Evolutionary conservation across 805 yeast species (phyloP).

Genomic region (Ogataea pilisensis): DNA sequence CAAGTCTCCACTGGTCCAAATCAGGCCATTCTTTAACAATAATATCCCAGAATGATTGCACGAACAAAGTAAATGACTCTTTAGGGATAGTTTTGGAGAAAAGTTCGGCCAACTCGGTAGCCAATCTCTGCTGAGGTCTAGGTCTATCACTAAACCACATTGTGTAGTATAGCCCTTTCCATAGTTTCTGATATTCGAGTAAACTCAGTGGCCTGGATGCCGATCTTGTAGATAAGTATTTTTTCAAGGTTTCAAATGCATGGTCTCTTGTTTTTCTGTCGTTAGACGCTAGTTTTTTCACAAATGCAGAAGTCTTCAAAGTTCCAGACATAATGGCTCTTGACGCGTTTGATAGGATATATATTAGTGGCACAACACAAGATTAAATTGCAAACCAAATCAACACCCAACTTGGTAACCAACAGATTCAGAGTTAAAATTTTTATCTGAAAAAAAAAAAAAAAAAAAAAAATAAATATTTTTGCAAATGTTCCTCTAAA

Average conservation of each 20-base stretch:
- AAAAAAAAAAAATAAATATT: too few relatives aligned
- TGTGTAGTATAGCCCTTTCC: constrained; percentile 94
- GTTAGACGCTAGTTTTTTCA: constrained; percentile 81
- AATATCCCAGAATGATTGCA: constrained; percentile 76
- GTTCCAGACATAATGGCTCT: constrained; percentile 4
- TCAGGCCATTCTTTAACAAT: constrained; percentile 77
- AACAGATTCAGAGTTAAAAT: too few relatives aligned
- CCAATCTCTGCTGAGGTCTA: constrained; percentile 82
- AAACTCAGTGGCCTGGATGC: constrained; percentile 39
- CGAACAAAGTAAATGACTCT: constrained; percentile 46
- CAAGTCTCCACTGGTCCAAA: constrained; percentile 82
- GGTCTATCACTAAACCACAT: constrained; percentile 98
- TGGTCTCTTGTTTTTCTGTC: constrained; percentile 70
- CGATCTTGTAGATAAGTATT: constrained; percentile 47
- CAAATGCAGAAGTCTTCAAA: constrained; percentile 48
- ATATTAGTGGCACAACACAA: not conserved
- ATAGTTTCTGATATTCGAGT: constrained; percentile 71
- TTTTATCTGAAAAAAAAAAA: too few relatives aligned
- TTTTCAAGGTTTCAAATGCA: constrained; percentile 62
- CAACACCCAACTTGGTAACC: not conserved
- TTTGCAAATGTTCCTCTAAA: too few relatives aligned
- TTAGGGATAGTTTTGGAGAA: constrained; percentile 42
- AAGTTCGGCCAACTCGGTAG: constrained; percentile 60
- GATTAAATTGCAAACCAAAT: not conserved
- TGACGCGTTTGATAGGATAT: not conserved